Conservation (phyloP, 2,329 filamentous ascomycete species). For the Escovopsis weberi region DNA sequence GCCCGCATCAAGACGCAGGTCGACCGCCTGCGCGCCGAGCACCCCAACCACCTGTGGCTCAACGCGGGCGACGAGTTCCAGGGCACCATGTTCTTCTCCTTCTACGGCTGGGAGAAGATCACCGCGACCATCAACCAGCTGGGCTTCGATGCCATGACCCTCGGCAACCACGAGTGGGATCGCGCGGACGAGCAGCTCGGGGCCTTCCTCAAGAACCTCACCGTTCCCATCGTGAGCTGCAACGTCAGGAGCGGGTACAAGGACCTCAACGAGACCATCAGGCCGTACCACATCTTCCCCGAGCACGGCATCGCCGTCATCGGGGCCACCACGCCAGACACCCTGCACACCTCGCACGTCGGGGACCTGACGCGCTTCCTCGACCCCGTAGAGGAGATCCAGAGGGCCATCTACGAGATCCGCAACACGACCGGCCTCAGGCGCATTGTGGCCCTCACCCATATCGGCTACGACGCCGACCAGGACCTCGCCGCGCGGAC, state of each 20-base stretch:
- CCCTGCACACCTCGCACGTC: slow-evolving; percentile 42
- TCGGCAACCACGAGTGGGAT: slow-evolving; percentile 55
- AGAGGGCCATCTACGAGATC: slow-evolving; percentile 47
- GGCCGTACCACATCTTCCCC: slow-evolving; percentile 50
- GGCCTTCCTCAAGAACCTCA: slow-evolving; percentile 46
- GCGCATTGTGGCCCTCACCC: slow-evolving; percentile 50
- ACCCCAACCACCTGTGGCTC: slow-evolving; percentile 47
- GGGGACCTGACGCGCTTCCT: slow-evolving; percentile 43
- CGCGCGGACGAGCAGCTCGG: slow-evolving; percentile 48
- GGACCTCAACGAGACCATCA: slow-evolving; percentile 46
- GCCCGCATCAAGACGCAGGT: slow-evolving; percentile 47
- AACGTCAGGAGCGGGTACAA: slow-evolving; percentile 48
- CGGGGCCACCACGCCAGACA: slow-evolving; percentile 47
- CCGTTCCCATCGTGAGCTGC: slow-evolving; percentile 48
- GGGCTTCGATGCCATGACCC: slow-evolving; percentile 52
- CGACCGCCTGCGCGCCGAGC: slow-evolving; percentile 37
- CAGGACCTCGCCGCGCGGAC: slow-evolving; percentile 44
- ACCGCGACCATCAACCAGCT: slow-evolving; percentile 50
- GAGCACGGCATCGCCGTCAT: slow-evolving; percentile 47
- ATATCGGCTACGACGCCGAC: slow-evolving; percentile 53
- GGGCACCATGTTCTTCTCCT: slow-evolving; percentile 52
- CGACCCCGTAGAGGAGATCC: slow-evolving; percentile 42
- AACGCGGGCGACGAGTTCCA: slow-evolving; percentile 58
- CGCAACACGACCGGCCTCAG: slow-evolving; percentile 45
- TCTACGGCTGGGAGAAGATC: slow-evolving; percentile 54